Conservation (phyloP, 352 stramenopile species). For the Thalassiosira livingstoniorum region DNA sequence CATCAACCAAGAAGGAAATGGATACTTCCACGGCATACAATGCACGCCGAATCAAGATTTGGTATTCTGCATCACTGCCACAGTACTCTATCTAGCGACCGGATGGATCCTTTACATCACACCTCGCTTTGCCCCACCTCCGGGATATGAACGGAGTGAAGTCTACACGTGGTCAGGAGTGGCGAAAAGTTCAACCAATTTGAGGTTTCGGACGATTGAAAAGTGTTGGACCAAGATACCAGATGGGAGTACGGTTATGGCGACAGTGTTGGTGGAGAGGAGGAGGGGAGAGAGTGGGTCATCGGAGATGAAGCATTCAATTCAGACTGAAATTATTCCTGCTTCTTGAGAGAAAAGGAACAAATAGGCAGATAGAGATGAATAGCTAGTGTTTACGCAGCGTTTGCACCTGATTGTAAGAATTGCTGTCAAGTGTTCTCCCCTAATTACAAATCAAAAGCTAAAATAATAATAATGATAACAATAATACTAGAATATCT, state of each 20-base stretch:
- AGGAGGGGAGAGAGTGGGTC: conserved; percentile 5
- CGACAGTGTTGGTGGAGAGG: conserved; percentile 36
- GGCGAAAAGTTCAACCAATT: conserved; percentile 18
- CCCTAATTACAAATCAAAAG: no score
- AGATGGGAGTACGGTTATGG: conserved; percentile 43
- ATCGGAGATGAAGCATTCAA: conserved; percentile 36
- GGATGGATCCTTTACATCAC: conserved; percentile 35
- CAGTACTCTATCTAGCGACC: conserved; percentile 40
- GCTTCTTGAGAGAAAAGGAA: conserved; percentile 20
- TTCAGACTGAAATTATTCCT: conserved; percentile 52
- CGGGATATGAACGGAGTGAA: conserved; percentile 11
- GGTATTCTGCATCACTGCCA: conserved; percentile 49
- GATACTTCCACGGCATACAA: conserved; percentile 31
- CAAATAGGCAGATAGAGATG: no score
- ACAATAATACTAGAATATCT: no score
- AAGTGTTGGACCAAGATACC: conserved; percentile 51
- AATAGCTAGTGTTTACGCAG: no score
- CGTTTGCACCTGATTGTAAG: no score
- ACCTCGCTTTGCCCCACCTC: conserved; percentile 21
- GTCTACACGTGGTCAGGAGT: conserved; percentile 50
- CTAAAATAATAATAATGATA: no score
- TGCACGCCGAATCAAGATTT: conserved; percentile 51
- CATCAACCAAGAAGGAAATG: conserved; percentile 9
- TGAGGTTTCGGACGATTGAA: conserved; percentile 39
- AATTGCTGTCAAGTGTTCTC: no score